These are phyloP conservation scores for Yarrowia osloensis DNA, from an alignment of 805 yeast species.

Conservation along the genomic window DNA sequence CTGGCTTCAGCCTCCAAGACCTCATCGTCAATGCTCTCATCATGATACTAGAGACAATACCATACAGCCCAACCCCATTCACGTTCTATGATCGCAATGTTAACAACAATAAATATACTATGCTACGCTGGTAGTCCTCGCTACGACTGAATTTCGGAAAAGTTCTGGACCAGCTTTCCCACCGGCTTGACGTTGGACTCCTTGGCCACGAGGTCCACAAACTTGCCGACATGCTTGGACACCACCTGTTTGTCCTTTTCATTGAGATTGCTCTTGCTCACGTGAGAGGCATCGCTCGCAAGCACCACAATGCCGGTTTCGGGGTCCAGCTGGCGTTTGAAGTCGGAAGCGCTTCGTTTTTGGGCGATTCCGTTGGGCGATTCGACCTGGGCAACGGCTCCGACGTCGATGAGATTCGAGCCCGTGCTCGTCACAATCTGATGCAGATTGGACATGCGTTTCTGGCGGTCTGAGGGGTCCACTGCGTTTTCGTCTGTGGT, in stretches of 20 bases:
- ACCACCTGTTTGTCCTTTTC: conserved; percentile 21
- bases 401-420: conserved; percentile 24
- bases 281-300: neutral
- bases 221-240: conserved; percentile 3
- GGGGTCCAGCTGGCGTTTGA: conserved; percentile 21
- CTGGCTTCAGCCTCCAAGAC: too few relatives aligned
- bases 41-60: too few relatives aligned
- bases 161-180: conserved; percentile 22
- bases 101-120: too few relatives aligned
- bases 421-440: conserved; percentile 30
- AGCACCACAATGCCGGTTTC: conserved; percentile 4
- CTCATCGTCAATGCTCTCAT: too few relatives aligned
- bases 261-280: neutral
- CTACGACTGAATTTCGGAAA: conserved; percentile 13
- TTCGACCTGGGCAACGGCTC: conserved; percentile 16
- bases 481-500: neutral
- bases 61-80: too few relatives aligned
- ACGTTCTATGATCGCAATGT: too few relatives aligned
- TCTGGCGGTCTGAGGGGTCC: conserved; percentile 27
- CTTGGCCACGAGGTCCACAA: neutral
- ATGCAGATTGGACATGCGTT: conserved; percentile 18
- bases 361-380: conserved; percentile 20
- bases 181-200: conserved; percentile 23
- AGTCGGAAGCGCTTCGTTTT: conserved; percentile 27
- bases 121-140: too few relatives aligned